phyloP scores from a whole-genome alignment of 2,329 filamentous ascomycete genomes.

The Talaromyces sp. region DNA sequence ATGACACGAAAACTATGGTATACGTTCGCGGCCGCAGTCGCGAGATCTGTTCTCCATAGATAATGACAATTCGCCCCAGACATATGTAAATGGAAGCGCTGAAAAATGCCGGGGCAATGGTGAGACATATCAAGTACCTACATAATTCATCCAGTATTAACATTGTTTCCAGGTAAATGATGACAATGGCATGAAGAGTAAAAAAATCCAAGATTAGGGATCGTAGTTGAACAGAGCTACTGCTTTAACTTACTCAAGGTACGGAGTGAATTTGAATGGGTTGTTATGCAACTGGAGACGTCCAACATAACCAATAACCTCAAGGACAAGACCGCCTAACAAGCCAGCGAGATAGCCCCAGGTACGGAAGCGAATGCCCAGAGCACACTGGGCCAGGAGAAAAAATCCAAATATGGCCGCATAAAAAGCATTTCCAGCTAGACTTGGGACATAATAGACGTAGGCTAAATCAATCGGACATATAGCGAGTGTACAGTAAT shows the following conservation, averaged over 20 bases:
- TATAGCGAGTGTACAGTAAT: background rate
- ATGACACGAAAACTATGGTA: conserved; percentile 1
- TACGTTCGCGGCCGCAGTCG: background rate
- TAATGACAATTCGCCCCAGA: background rate
- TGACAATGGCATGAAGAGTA: no score
- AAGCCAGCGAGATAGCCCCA: background rate
- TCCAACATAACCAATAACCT: conserved; percentile 1
- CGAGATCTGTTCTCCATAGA: background rate
- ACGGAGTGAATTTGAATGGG: background rate
- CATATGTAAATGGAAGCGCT: conserved; percentile 1
- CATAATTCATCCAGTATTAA: background rate
- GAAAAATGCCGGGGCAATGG: conserved; percentile 1
- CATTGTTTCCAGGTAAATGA: no score
- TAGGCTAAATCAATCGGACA: background rate
- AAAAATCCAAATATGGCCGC: background rate
- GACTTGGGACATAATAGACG: background rate
- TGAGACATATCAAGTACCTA: background rate
- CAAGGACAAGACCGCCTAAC: background rate
- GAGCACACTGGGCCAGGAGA: background rate
- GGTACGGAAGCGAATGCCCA: background rate
- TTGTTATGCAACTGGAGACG: background rate
- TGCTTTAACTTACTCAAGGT: no score
- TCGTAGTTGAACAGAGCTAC: no score
- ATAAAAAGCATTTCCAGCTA: background rate
- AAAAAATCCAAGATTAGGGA: no score